These are phyloP conservation scores for Albifimbria verrucaria DNA, from an alignment of 2,329 filamentous ascomycete genomes.

Conservation along the genomic window DNA sequence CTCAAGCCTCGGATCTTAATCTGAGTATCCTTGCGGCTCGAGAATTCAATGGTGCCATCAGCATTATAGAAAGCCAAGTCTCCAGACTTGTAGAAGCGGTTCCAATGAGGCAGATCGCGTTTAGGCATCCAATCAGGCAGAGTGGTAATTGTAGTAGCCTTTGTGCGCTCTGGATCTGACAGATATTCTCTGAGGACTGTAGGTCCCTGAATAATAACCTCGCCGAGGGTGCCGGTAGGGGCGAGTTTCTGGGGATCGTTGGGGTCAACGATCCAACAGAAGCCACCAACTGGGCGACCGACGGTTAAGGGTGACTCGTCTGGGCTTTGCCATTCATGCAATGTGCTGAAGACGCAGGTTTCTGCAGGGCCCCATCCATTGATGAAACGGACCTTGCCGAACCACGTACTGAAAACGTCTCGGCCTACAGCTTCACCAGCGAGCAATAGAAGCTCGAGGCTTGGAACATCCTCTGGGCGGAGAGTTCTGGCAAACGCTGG, in stretches of 20 bases:
- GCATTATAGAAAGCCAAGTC: constrained; percentile 20
- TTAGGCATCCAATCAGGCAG: constrained; percentile 14
- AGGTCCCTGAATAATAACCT: constrained; percentile 16
- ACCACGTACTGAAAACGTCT: constrained; percentile 14
- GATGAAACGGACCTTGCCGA: constrained; percentile 5
- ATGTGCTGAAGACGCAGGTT: background rate
- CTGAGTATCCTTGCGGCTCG: background rate
- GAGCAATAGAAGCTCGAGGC: constrained; percentile 11
- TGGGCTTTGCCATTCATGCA: constrained; percentile 6
- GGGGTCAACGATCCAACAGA: constrained; percentile 13
- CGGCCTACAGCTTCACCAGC: constrained; percentile 14
- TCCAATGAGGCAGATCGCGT: background rate
- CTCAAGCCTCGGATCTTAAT: constrained; percentile 27
- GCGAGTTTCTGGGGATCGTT: constrained; percentile 12
- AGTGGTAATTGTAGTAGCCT: constrained; percentile 23
- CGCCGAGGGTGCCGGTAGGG: constrained; percentile 12
- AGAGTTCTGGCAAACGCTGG: constrained; percentile 16
- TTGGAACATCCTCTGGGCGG: constrained; percentile 9
- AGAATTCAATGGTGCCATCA: constrained; percentile 33
- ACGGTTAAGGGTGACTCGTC: constrained; percentile 1
- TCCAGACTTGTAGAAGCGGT: constrained; percentile 18
- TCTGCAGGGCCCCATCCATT: constrained; percentile 11
- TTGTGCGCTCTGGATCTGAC: constrained; percentile 15
- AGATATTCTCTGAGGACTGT: constrained; percentile 21
- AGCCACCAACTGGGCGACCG: constrained; percentile 3